These are phyloP conservation scores for Talaromyces sp. DNA, from an alignment of 2,329 filamentous ascomycete species.

Conservation along the genomic window DNA sequence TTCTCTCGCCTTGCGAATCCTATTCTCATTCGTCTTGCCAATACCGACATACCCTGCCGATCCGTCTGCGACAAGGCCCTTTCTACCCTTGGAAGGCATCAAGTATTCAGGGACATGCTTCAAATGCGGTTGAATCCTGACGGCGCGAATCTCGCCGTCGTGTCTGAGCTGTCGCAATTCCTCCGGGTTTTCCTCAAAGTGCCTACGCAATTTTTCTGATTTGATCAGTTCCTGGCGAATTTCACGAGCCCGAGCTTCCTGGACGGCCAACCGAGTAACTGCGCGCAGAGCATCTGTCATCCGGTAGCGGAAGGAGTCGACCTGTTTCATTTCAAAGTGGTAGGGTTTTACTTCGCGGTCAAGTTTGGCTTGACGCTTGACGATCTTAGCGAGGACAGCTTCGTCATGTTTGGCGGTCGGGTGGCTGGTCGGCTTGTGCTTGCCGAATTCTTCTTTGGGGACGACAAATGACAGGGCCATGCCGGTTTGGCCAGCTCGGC, in stretches of 20 bases:
- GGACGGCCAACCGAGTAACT: constrained; percentile 83
- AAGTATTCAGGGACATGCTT: constrained; percentile 94
- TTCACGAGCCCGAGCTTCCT: constrained; percentile 84
- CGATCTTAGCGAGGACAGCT: constrained; percentile 73
- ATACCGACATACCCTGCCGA: constrained; percentile 74
- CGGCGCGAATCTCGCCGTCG: constrained; percentile 79
- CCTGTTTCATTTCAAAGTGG: constrained; percentile 88
- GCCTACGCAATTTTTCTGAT: constrained; percentile 86
- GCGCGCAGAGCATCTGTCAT: constrained; percentile 88
- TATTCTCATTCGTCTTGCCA: constrained; percentile 46
- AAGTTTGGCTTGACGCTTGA: constrained; percentile 70
- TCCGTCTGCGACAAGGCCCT: constrained; percentile 56
- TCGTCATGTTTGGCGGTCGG: constrained; percentile 77
- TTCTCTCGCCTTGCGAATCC: constrained; percentile 47
- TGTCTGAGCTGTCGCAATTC: constrained; percentile 85
- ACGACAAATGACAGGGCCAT: constrained; percentile 96
- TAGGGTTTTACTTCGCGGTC: constrained; percentile 84
- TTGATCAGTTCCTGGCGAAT: constrained; percentile 85
- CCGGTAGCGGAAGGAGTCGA: constrained; percentile 91
- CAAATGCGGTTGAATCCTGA: constrained; percentile 80
- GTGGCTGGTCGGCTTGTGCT: constrained; percentile 82
- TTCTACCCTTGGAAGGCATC: constrained; percentile 71
- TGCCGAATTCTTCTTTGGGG: constrained; percentile 73
- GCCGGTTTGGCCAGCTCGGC: constrained; percentile 81
- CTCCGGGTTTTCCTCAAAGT: constrained; percentile 95